phyloP scores from a whole-genome alignment of 805 yeast species.

The Cyberlindnera bimundalis region DNA sequence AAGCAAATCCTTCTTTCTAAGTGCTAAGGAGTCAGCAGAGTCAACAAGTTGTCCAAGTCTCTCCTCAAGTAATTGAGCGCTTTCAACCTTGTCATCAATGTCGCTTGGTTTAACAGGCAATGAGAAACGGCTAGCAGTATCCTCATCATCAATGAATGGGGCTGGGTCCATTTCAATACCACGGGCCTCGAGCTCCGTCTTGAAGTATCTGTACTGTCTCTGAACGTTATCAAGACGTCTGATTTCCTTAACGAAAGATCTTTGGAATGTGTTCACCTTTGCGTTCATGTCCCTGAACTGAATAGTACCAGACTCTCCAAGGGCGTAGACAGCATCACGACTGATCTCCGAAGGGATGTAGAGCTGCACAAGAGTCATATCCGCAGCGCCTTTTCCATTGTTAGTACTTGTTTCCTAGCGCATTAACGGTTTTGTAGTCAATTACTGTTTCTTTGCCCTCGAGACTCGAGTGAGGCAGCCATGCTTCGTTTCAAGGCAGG shows the following conservation, averaged over 20 bases:
- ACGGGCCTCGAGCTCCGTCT: constrained; percentile 46
- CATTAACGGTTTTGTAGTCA: no score
- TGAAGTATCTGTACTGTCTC: constrained; percentile 70
- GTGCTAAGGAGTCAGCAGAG: constrained; percentile 60
- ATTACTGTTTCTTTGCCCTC: no score
- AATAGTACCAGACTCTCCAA: constrained; percentile 82
- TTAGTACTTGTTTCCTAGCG: not conserved
- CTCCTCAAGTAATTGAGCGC: constrained; percentile 69
- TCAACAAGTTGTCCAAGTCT: constrained; percentile 69
- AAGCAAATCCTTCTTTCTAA: constrained; percentile 58
- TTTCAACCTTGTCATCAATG: constrained; percentile 63
- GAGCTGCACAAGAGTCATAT: constrained; percentile 91
- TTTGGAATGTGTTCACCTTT: constrained; percentile 79
- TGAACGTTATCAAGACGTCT: constrained; percentile 80
- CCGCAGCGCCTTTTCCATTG: constrained; percentile 69
- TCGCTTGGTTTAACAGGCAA: constrained; percentile 30
- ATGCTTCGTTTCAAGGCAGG: no score
- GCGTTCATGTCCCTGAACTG: constrained; percentile 91
- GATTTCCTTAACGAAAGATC: constrained; percentile 87
- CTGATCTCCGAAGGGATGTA: constrained; percentile 90
- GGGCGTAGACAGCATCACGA: constrained; percentile 75
- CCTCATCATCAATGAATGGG: constrained; percentile 29
- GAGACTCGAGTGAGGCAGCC: no score
- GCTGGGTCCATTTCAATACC: constrained; percentile 35
- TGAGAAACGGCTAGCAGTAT: constrained; percentile 20